A percentile compares a stretch with the other conserved stretches of the same genome.
Conservation (phyloP, 129 eudicot genomes). For the Centrapalus pauciflorus region DNA sequence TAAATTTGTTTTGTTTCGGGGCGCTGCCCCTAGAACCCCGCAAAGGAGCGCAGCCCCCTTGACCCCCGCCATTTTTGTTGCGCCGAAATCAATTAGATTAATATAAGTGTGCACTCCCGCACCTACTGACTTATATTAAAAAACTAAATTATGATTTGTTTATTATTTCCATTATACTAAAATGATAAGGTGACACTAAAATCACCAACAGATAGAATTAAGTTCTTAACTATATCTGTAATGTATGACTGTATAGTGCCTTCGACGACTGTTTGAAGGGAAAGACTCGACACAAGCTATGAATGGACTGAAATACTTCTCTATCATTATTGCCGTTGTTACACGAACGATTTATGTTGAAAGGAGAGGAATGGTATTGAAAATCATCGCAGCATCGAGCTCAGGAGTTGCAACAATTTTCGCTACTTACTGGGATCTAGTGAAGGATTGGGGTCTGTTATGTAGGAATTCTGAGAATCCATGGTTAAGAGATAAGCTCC, state of each 20-base stretch:
- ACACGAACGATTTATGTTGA: conserved; percentile 37
- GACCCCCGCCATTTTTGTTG: too few relatives aligned
- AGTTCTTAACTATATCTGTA: not conserved
- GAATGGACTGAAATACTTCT: conserved; percentile 55
- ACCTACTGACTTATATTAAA: too few relatives aligned
- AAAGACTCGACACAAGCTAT: conserved; percentile 42
- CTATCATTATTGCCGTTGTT: conserved; percentile 56
- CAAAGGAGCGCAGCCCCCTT: too few relatives aligned
- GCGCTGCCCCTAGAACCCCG: too few relatives aligned
- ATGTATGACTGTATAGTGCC: conserved; percentile 35
- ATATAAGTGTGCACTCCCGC: too few relatives aligned
- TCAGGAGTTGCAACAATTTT: conserved; percentile 51
- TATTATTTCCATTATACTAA: too few relatives aligned
- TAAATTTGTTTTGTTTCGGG: too few relatives aligned
- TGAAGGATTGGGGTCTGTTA: conserved; percentile 70
- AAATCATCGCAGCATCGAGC: conserved; percentile 38
- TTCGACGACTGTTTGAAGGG: conserved; percentile 49
- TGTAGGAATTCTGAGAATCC: conserved; percentile 43
- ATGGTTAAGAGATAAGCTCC: conserved; percentile 67
- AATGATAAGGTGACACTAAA: too few relatives aligned
- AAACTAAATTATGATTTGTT: too few relatives aligned
- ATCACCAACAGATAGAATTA: too few relatives aligned
- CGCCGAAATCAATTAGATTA: too few relatives aligned
- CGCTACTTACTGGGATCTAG: conserved; percentile 73
- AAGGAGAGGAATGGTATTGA: conserved; percentile 21